Conservation (phyloP, 768 basidiomycete genomes). For the Galerina marginata region DNA sequence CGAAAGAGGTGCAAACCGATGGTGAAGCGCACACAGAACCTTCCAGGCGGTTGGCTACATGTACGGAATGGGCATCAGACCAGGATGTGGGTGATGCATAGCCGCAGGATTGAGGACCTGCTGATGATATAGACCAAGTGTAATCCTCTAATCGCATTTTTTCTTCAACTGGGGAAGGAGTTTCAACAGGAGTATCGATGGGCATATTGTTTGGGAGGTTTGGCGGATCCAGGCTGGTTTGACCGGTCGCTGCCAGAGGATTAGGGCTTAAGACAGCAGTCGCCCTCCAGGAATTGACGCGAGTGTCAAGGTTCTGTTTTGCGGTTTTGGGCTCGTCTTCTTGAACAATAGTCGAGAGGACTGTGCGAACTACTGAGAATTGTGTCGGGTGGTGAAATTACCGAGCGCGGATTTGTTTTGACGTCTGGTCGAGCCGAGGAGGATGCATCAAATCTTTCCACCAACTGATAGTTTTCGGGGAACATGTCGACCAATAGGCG, state of each 20-base stretch:
- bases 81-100: slow-evolving; percentile 43
- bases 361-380: slow-evolving; percentile 32
- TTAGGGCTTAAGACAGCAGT: slow-evolving; percentile 55
- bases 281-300: slow-evolving; percentile 72
- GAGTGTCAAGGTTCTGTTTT: slow-evolving; percentile 56
- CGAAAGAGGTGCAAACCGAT: slow-evolving; percentile 60
- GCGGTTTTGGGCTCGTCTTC: slow-evolving; percentile 60
- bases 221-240: slow-evolving; percentile 55
- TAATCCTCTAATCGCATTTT: slow-evolving; percentile 69
- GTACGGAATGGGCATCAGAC: slow-evolving; percentile 54
- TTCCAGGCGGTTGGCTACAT: slow-evolving; percentile 55
- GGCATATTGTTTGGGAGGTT: slow-evolving; percentile 52
- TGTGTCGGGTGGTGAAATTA: slow-evolving; percentile 33
- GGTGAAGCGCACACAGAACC: slow-evolving; percentile 65
- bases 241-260: slow-evolving; percentile 53
- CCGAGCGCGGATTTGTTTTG: slow-evolving; percentile 28
- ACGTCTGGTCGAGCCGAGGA: slow-evolving; percentile 46
- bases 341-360: slow-evolving; percentile 67
- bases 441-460: slow-evolving; percentile 62
- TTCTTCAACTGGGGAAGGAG: slow-evolving; percentile 33
- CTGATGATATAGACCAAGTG: slow-evolving; percentile 71
- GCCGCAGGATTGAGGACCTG: slow-evolving; percentile 59
- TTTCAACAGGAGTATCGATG: slow-evolving; percentile 28
- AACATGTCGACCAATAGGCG: slow-evolving; percentile 50
- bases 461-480: slow-evolving; percentile 72